These are phyloP conservation scores for Cercospora zeina DNA, from an alignment of 2,329 filamentous ascomycete species.

Conservation along the genomic window DNA sequence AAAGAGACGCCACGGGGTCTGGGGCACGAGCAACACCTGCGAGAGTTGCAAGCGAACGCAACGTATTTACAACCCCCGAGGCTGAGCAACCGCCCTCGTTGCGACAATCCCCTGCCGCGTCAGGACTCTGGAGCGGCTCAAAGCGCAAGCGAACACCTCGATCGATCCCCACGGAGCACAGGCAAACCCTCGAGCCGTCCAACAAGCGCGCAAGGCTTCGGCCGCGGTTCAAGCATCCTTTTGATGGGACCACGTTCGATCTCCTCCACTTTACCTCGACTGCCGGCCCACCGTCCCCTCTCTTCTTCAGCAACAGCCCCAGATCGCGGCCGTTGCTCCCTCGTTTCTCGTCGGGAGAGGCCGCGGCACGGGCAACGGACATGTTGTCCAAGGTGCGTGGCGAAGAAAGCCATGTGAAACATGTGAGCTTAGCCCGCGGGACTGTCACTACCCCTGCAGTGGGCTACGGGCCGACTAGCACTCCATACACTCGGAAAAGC, in stretches of 20 bases:
- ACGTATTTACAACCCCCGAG: conserved; percentile 13
- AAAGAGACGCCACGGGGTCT: conserved; percentile 2
- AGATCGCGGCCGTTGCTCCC: conserved; percentile 49
- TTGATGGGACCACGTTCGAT: conserved; percentile 39
- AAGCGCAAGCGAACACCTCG: conserved; percentile 27
- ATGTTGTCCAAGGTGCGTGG: conserved; percentile 55
- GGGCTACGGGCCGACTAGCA: conserved; percentile 29
- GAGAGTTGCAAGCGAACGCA: conserved; percentile 5
- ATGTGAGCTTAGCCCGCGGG: conserved; percentile 53
- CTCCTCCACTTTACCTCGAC: conserved; percentile 30
- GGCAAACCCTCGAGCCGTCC: conserved; percentile 22
- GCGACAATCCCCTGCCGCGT: conserved; percentile 15
- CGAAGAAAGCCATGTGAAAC: conserved; percentile 55
- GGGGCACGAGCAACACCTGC: background rate
- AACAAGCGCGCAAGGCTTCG: conserved; percentile 29
- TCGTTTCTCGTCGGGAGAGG: conserved; percentile 60
- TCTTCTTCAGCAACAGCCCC: conserved; percentile 55
- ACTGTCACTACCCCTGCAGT: conserved; percentile 40
- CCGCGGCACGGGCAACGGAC: conserved; percentile 52
- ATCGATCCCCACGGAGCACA: conserved; percentile 8
- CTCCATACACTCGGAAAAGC: conserved; percentile 42
- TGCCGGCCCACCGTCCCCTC: conserved; percentile 47
- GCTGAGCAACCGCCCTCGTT: conserved; percentile 13
- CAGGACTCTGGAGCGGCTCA: conserved; percentile 9
- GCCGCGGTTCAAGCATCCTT: conserved; percentile 28